phyloP scores from a whole-genome alignment of 768 basidiomycete species.

The Serendipita sp. region DNA sequence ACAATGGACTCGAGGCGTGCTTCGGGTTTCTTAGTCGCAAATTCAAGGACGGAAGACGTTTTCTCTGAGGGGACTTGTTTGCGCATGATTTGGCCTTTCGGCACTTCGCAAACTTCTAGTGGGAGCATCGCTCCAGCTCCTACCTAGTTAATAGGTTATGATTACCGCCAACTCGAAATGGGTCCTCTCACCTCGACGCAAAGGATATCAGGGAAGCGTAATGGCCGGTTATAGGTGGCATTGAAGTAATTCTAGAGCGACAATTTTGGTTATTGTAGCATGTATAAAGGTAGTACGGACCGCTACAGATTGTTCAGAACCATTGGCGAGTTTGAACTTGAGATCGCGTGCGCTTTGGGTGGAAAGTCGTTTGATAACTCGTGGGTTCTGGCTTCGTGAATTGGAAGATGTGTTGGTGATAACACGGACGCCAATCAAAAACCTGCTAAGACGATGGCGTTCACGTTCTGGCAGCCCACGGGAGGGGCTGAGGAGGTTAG shows the following conservation, averaged over 20 bases:
- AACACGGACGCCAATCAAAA: conserved; percentile 38
- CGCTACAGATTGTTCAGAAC: conserved; percentile 18
- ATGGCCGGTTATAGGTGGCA: conserved; percentile 31
- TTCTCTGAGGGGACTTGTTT: conserved; percentile 56
- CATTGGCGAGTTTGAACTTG: conserved; percentile 42
- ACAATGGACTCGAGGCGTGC: conserved; percentile 41
- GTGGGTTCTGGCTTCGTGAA: conserved; percentile 19
- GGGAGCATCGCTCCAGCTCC: conserved; percentile 47
- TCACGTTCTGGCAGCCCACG: conserved; percentile 34
- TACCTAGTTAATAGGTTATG: conserved; percentile 26
- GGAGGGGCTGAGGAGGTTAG: conserved; percentile 24
- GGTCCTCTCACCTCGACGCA: conserved; percentile 44
- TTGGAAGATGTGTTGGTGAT: conserved; percentile 22
- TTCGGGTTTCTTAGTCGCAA: conserved; percentile 46
- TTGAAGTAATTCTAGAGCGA: conserved; percentile 34
- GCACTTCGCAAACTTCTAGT: conserved; percentile 48
- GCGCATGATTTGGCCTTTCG: conserved; percentile 51
- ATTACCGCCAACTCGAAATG: background rate
- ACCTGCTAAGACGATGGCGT: conserved; percentile 36
- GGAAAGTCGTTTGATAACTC: conserved; percentile 48
- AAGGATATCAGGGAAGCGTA: conserved; percentile 45
- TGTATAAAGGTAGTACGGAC: conserved; percentile 23
- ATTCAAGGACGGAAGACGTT: conserved; percentile 43
- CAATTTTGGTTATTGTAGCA: conserved; percentile 25
- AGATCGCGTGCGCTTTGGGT: conserved; percentile 35